Conservation (phyloP, 2,329 filamentous ascomycete genomes). For the Ploettnerulaceae sp. region DNA sequence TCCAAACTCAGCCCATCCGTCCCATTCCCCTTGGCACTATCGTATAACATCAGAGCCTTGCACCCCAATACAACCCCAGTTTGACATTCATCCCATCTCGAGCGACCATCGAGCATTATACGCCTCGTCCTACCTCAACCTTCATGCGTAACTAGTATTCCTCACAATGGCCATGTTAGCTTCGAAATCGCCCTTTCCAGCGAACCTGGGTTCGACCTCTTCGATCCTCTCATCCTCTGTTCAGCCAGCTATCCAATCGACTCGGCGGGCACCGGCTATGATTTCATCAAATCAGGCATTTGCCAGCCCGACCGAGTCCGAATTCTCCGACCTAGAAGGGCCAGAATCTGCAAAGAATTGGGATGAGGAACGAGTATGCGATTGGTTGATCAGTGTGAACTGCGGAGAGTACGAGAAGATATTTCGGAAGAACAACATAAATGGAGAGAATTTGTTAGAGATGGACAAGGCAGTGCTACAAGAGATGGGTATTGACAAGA, state of each 20-base stretch:
- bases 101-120: neutral
- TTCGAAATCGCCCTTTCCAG: conserved; percentile 65
- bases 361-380: conserved; percentile 87
- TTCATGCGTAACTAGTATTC: conserved; percentile 26
- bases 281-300: conserved; percentile 49
- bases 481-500: conserved; percentile 97
- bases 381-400: conserved; percentile 87
- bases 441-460: conserved; percentile 91
- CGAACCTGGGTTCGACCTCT: conserved; percentile 46
- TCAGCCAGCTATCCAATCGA: conserved; percentile 47
- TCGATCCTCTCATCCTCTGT: conserved; percentile 43
- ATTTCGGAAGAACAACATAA: conserved; percentile 92
- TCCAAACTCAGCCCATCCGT: conserved; percentile 7
- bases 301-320: conserved; percentile 83
- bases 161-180: conserved; percentile 69
- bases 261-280: conserved; percentile 48
- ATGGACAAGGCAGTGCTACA: conserved; percentile 95
- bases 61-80: conserved; percentile 4
- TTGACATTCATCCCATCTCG: conserved; percentile 12
- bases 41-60: conserved; percentile 6
- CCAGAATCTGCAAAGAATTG: conserved; percentile 76
- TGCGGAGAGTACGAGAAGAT: conserved; percentile 90
- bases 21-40: neutral
- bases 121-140: conserved; percentile 3
- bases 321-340: conserved; percentile 80